A percentile compares a stretch with the other conserved stretches of the same genome.
phyloP scores from a whole-genome alignment of 2,329 filamentous ascomycete genomes.

The Clarireedia homoeocarpa region DNA sequence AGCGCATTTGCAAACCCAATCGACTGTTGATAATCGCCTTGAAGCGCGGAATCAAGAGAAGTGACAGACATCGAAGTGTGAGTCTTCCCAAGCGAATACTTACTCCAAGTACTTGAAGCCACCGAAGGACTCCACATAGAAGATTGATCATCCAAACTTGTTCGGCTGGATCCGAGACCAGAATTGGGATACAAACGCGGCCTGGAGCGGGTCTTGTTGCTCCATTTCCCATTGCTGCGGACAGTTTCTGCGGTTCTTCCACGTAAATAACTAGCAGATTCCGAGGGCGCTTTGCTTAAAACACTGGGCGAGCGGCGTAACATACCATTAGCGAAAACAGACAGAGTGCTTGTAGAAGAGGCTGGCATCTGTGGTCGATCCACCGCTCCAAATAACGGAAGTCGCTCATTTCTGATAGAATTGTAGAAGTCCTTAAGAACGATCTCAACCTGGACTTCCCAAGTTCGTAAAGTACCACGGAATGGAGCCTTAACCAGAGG shows the following conservation, averaged over 20 bases:
- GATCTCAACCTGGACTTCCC: slow-evolving; percentile 85
- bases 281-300: slow-evolving; percentile 87
- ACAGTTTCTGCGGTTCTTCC: slow-evolving; percentile 55
- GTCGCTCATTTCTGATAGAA: slow-evolving; percentile 78
- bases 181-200: slow-evolving; percentile 68
- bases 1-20: slow-evolving; percentile 97
- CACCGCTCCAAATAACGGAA: slow-evolving; percentile 72
- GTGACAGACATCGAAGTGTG: slow-evolving; percentile 89
- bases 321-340: slow-evolving; percentile 58
- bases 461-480: slow-evolving; percentile 65
- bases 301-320: slow-evolving; percentile 84
- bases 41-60: slow-evolving; percentile 71
- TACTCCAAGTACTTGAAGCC: slow-evolving; percentile 89
- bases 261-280: slow-evolving; percentile 60
- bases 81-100: slow-evolving; percentile 83
- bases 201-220: slow-evolving; percentile 77
- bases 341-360: slow-evolving; percentile 54
- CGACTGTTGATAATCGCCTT: slow-evolving; percentile 84
- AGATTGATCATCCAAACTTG: slow-evolving; percentile 84
- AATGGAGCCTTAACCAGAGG: slow-evolving; percentile 73
- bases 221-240: slow-evolving; percentile 53
- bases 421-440: slow-evolving; percentile 87
- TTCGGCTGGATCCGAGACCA: slow-evolving; percentile 82
- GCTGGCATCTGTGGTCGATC: slow-evolving; percentile 34
- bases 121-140: slow-evolving; percentile 81